phyloP scores from a whole-genome alignment of 2,329 filamentous ascomycete genomes.

The Daldinia sp. region DNA sequence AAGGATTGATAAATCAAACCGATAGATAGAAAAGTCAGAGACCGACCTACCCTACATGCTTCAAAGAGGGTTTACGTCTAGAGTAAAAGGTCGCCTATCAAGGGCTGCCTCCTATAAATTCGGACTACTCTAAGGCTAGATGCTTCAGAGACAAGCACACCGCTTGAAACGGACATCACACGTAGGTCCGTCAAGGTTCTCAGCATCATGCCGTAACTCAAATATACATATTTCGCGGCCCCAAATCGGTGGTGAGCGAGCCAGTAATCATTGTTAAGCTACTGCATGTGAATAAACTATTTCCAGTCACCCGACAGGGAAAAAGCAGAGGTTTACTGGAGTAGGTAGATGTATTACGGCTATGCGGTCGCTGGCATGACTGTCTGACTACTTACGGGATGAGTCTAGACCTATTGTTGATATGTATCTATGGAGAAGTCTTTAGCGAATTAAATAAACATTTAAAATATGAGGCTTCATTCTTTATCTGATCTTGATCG shows the following conservation, averaged over 20 bases:
- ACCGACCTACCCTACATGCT: neutral
- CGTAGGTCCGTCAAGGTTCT: constrained; percentile 30
- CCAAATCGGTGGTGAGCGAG: neutral
- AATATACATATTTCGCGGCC: constrained; percentile 4
- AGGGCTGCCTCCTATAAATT: no score
- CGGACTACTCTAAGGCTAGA: no score
- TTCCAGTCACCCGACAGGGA: constrained; percentile 1
- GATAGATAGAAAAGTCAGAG: neutral
- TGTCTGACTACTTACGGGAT: neutral
- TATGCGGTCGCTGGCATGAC: neutral
- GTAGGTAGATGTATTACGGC: neutral
- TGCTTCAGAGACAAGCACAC: constrained; percentile 10
- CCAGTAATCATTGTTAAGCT: constrained; percentile 5
- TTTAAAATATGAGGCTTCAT: neutral
- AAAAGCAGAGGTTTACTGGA: constrained; percentile 10
- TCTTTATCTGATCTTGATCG: neutral
- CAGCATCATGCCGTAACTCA: constrained; percentile 7
- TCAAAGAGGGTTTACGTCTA: neutral
- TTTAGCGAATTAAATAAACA: neutral
- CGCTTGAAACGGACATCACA: constrained; percentile 21
- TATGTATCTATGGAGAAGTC: neutral
- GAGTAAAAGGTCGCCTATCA: no score
- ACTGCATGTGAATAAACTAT: neutral
- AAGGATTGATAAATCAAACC: neutral
- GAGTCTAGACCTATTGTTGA: neutral